A percentile compares a stretch with the other conserved stretches of the same genome.
phyloP scores from a whole-genome alignment of 805 yeast genomes.

The Candida ulmi region DNA sequence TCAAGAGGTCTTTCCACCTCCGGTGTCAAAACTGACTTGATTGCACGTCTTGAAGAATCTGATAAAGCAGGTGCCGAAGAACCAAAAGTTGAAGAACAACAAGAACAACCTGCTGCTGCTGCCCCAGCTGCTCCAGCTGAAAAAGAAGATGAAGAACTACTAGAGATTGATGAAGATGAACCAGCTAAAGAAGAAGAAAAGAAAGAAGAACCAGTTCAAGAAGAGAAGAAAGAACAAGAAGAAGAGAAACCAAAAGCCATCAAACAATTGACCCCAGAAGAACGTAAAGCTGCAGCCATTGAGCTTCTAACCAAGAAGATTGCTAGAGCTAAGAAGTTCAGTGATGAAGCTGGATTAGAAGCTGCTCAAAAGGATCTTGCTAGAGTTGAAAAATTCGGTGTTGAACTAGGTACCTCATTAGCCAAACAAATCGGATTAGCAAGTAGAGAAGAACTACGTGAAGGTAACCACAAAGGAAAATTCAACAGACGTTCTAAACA shows the following conservation, averaged over 20 bases:
- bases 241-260: constrained; percentile 24
- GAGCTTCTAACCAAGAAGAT: constrained; percentile 63
- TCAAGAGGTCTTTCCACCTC: constrained; percentile 57
- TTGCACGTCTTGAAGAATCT: constrained; percentile 56
- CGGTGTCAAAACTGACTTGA: constrained; percentile 79
- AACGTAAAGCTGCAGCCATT: constrained; percentile 61
- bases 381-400: constrained; percentile 82
- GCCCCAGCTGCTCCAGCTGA: constrained; percentile 5
- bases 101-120: constrained; percentile 4
- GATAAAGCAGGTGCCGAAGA: constrained; percentile 29
- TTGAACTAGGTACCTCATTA: constrained; percentile 57
- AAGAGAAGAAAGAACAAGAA: constrained; percentile 2
- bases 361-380: constrained; percentile 56
- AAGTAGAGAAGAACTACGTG: constrained; percentile 9
- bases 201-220: background rate
- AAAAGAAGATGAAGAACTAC: constrained; percentile 1
- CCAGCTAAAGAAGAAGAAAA: constrained; percentile 2
- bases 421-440: constrained; percentile 62
- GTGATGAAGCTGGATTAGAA: constrained; percentile 47
- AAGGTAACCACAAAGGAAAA: background rate
- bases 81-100: background rate
- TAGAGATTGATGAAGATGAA: background rate
- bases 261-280: constrained; percentile 53
- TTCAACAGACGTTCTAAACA: constrained; percentile 7
- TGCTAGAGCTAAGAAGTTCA: constrained; percentile 73